Percentiles rank a stretch among this genome's conserved stretches.
Conservation (phyloP, 2,329 filamentous ascomycete species). For the Mollisiaceae sp. region DNA sequence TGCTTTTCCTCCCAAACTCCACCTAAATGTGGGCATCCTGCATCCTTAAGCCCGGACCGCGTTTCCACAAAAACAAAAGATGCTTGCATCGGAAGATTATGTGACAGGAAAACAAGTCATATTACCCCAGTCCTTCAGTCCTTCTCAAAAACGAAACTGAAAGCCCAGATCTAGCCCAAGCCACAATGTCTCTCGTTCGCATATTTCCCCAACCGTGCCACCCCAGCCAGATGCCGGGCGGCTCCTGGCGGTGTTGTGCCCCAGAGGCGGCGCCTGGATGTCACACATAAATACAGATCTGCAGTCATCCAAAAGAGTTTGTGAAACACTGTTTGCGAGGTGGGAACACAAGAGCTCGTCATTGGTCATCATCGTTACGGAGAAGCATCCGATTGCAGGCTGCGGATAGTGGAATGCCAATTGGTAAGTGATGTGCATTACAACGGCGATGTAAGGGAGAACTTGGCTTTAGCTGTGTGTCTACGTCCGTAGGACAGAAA, state of each 20-base stretch:
- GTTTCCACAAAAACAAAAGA: neutral
- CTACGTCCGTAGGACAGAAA: neutral
- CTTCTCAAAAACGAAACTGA: neutral
- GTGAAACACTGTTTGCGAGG: neutral
- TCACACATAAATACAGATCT: constrained; percentile 1
- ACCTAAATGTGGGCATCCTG: neutral
- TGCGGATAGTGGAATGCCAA: neutral
- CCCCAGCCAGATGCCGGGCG: constrained; percentile 4
- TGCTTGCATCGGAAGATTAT: neutral
- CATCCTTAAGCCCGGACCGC: neutral
- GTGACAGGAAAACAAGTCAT: constrained; percentile 1
- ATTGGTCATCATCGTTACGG: neutral
- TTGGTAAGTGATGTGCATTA: neutral
- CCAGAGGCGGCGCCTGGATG: neutral
- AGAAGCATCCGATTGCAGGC: neutral
- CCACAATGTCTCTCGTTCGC: neutral
- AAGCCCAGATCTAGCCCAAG: neutral
- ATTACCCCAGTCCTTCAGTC: neutral
- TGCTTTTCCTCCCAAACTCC: neutral
- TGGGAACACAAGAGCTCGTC: neutral
- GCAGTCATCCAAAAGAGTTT: constrained; percentile 6
- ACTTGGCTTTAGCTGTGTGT: neutral
- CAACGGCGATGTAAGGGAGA: constrained; percentile 5
- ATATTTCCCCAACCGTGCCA: constrained; percentile 9
- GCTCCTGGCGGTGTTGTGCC: neutral